Base-by-base conservation (phyloP, 139 green algal genomes). In the Micractinium conductrix region DNA sequence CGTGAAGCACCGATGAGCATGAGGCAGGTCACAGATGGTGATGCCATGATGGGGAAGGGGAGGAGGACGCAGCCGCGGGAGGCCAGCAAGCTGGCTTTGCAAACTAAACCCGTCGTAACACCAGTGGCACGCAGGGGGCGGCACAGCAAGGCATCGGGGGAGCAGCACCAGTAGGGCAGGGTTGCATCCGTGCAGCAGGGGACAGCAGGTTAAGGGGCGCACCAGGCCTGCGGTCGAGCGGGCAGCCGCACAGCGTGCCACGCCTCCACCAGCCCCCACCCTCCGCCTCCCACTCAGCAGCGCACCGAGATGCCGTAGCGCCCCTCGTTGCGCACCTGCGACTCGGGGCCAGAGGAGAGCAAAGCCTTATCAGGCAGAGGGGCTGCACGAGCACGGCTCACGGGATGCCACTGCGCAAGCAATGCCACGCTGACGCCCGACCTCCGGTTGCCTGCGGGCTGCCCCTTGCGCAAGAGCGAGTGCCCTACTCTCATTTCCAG, bases 311-410 rank as follows among this genome's bases (percentile, higher is more conserved):
- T 82, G 38, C 76, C 76, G 38, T 42, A 73, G 55, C 76, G 53
- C 38, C 76, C 76, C 58, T 82, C 76, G 42, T 83, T 74, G 30
- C 78, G 78, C 60, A 83, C 76, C 76, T 82, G 76, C 76, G 26
- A n/a, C 21, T 22, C 19, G 30, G 4, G 35, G 26, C 4, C 19
- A 30, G 19, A 38, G 28, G 30, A 12, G 62, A 9, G 28, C 30
- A 37, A 4, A 12, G 62, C 12, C 19, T 26, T 5, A 74, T 74
- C 67, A 74, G 4, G 35, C 17, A 37, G 10, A 19, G 9, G 3
- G 14, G 33, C 37, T 48, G 67, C 67, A 48, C 37, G 16, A 45
- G 40, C 17, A 8, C 26, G 8, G 70, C 1, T 16, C 35, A 10
- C 67, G 33, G 67, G 33, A 42, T 35, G 12, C 45, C 2, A 2